Evolutionary conservation across 2,329 filamentous ascomycete species (phyloP).

Genomic region (Cordyceps fumosorosea): DNA sequence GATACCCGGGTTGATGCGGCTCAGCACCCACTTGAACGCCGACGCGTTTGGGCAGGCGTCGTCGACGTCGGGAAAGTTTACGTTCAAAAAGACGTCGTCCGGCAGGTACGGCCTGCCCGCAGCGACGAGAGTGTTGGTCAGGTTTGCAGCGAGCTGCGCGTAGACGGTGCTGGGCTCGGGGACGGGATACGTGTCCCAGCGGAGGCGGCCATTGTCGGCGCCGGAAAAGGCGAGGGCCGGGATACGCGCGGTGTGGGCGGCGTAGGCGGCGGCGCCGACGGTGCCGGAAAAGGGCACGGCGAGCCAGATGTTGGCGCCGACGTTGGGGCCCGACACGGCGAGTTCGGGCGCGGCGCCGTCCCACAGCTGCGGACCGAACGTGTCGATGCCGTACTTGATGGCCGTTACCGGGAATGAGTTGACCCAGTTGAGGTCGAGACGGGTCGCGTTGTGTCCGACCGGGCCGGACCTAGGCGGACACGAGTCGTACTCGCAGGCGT

Average conservation of each 20-base stretch:
- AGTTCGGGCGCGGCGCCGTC: conserved; percentile 47
- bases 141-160: conserved; percentile 51
- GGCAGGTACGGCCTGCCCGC: conserved; percentile 59
- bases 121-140: conserved; percentile 49
- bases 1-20: conserved; percentile 51
- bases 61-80: conserved; percentile 56
- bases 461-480: conserved; percentile 50
- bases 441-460: conserved; percentile 48
- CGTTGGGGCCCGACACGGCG: conserved; percentile 60
- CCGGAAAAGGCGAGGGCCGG: conserved; percentile 64
- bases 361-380: conserved; percentile 48
- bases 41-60: conserved; percentile 42
- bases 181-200: conserved; percentile 47
- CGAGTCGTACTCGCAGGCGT: conserved; percentile 53
- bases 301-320: conserved; percentile 51
- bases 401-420: conserved; percentile 63
- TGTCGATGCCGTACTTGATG: conserved; percentile 50
- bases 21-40: conserved; percentile 59
- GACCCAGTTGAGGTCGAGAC: conserved; percentile 61
- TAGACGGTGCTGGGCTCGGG: conserved; percentile 54
- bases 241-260: conserved; percentile 46
- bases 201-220: conserved; percentile 34
- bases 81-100: conserved; percentile 54
- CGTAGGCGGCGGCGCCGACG: conserved; percentile 57
- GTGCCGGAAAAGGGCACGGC: conserved; percentile 57